Evolutionary conservation across 2,329 filamentous ascomycete species (phyloP).

Genomic region (Amauroascus verrucosus): DNA sequence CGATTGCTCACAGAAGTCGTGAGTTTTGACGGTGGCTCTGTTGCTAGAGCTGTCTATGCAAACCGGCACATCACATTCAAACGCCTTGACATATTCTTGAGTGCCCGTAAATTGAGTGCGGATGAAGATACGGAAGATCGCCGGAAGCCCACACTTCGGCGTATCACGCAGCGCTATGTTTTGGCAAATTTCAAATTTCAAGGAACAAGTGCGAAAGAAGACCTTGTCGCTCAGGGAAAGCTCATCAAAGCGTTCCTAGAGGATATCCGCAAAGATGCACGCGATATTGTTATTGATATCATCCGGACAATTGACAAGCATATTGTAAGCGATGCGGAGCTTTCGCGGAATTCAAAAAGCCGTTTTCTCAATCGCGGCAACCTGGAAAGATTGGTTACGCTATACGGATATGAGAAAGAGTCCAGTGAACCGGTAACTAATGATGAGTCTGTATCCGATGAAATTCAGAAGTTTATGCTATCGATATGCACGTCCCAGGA

Average conservation of each 20-base stretch:
- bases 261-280: slow-evolving; percentile 65
- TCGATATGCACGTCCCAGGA: slow-evolving; percentile 62
- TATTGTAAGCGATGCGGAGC: slow-evolving; percentile 62
- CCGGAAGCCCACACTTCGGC: slow-evolving; percentile 66
- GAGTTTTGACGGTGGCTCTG: slow-evolving; percentile 70
- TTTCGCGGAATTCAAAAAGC: slow-evolving; percentile 64
- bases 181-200: slow-evolving; percentile 70
- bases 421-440: slow-evolving; percentile 38
- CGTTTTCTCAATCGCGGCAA: slow-evolving; percentile 65
- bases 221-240: slow-evolving; percentile 66
- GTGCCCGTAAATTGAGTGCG: slow-evolving; percentile 47
- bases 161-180: slow-evolving; percentile 72
- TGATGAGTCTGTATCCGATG: slow-evolving; percentile 47
- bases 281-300: slow-evolving; percentile 64
- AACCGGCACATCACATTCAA: slow-evolving; percentile 70
- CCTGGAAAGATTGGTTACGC: slow-evolving; percentile 58
- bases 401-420: slow-evolving; percentile 50
- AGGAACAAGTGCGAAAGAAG: slow-evolving; percentile 64
- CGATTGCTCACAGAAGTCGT: slow-evolving; percentile 78
- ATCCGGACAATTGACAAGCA: slow-evolving; percentile 59
- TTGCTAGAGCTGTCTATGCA: slow-evolving; percentile 67
- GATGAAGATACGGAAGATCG: slow-evolving; percentile 52
- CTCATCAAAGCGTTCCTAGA: slow-evolving; percentile 62
- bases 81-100: slow-evolving; percentile 68
- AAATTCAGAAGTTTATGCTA: slow-evolving; percentile 65